Evolutionary conservation across 768 basidiomycete genomes (phyloP).

Genomic region (Termitomyces sp.): DNA sequence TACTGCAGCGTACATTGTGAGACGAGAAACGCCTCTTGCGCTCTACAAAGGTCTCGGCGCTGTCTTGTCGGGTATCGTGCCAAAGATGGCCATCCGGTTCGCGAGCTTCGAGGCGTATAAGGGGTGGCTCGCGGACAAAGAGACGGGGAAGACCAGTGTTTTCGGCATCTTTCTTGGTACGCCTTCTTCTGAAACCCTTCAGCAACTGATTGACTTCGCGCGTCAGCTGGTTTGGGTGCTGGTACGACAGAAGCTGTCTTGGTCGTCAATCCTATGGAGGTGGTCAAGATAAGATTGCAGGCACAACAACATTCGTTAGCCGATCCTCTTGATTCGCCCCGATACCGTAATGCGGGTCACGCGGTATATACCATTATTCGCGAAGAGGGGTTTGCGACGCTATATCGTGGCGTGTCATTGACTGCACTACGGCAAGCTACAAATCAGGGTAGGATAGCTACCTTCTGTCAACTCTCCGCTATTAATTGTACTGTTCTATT

Average conservation of each 20-base stretch:
- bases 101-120: constrained; percentile 98
- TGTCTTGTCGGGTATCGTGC: constrained; percentile 93
- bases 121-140: constrained; percentile 64
- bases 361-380: constrained; percentile 91
- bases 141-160: constrained; percentile 74
- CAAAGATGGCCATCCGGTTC: constrained; percentile 99
- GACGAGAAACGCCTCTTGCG: constrained; percentile 89
- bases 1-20: constrained; percentile 83
- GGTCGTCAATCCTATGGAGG: constrained; percentile 99
- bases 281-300: constrained; percentile 96
- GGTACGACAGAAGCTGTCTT: constrained; percentile 93
- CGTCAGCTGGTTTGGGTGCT: constrained; percentile 84
- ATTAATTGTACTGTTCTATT: neutral
- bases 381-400: constrained; percentile 80
- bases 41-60: constrained; percentile 98
- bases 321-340: constrained; percentile 88
- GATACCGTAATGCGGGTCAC: constrained; percentile 95
- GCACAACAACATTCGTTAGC: constrained; percentile 97
- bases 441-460: constrained; percentile 68
- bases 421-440: constrained; percentile 96
- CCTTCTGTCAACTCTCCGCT: neutral
- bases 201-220: neutral
- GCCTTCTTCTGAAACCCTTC: constrained; percentile 17
- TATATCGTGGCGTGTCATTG: constrained; percentile 91
- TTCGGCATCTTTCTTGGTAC: constrained; percentile 83